Evolutionary conservation across 306 rosid species (phyloP), one percentile per base, ranked within the genome.

Genomic region (Prunus padus): DNA sequence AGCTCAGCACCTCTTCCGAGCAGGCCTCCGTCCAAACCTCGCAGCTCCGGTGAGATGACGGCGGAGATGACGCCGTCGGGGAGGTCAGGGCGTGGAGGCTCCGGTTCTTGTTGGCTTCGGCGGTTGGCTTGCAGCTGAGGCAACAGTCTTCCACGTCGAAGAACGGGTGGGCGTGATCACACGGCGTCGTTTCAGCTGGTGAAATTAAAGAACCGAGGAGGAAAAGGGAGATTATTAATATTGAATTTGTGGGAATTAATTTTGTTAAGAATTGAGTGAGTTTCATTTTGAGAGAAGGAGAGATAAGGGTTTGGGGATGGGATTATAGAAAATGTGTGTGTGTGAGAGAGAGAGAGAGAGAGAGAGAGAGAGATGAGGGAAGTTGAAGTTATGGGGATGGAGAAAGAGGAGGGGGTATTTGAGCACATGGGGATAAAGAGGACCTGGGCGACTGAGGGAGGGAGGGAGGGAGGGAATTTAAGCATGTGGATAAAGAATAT

Each of bases 1-100:
- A 4, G 37, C 82, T 82, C 81, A 94, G 63, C 50, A 94, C 91
- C 72, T 84, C 86, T 63, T 87, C 87, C 47, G 98, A 91, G 64
- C 93, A 93, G 11, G 82, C 81, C 33, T 63, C 72, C 8, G 77
- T 87, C 98, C 98, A 93, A 1, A 77, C 82, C 30, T 80, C 88
- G 46, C 96, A 89, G 44, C 73, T 67, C 46, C 60, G 4, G n/a
- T 78, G 20, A 7, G 26, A 40, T 23, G 74, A 6, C 63, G 65
- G 13, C 30, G 26, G 22, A 19, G 14, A 2, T 14, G 46, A 15
- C 20, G 65, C 4, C 8, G 69, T 8, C 18, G 69, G 64, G 5
- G 61, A 22, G 3, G 63, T 73, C 4, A 67, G n/a, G 11, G 66
- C 5, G 2, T 72, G 68, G 5, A 61, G 71, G 76, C 76, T 88